Evolutionary conservation across 768 basidiomycete species (phyloP).

Genomic region (Russula dissimulans): DNA sequence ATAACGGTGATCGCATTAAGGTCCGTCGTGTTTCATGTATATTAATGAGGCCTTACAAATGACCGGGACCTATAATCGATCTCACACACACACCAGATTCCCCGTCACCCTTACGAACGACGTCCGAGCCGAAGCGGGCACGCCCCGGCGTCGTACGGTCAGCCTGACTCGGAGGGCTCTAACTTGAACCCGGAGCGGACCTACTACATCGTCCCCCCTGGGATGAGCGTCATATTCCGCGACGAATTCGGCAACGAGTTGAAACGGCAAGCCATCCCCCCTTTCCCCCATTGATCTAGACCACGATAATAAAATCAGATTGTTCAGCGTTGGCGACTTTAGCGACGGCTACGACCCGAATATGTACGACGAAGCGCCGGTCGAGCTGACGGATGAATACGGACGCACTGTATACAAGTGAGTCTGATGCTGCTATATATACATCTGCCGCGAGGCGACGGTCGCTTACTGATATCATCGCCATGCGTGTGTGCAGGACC

Average conservation of each 20-base stretch:
- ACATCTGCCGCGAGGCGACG: not conserved
- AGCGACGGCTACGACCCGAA: not conserved
- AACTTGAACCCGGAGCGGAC: slow-evolving; percentile 7
- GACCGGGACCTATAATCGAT: not conserved
- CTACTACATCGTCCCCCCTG: slow-evolving; percentile 19
- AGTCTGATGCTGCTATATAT: not conserved
- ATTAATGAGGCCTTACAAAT: not conserved
- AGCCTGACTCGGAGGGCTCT: not conserved
- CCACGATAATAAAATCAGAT: not conserved
- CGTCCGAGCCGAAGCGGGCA: not conserved
- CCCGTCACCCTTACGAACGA: slow-evolving; percentile 4
- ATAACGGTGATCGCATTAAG: slow-evolving; percentile 10
- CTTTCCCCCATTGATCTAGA: not conserved
- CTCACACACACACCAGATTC: not conserved
- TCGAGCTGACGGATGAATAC: slow-evolving; percentile 15
- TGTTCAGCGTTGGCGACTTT: slow-evolving; percentile 18
- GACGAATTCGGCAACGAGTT: slow-evolving; percentile 18
- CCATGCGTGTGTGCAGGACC: not conserved
- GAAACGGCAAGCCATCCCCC: slow-evolving; percentile 6
- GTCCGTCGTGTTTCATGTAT: slow-evolving; percentile 3
- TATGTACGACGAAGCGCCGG: slow-evolving; percentile 16
- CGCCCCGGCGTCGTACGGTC: not conserved
- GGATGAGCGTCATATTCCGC: slow-evolving; percentile 20
- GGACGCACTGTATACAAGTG: slow-evolving; percentile 16
- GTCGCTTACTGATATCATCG: not conserved